Percentiles rank a stretch among this genome's conserved stretches.
phyloP scores from a whole-genome alignment of 768 basidiomycete genomes.

The Pleurotus tuber-regium region DNA sequence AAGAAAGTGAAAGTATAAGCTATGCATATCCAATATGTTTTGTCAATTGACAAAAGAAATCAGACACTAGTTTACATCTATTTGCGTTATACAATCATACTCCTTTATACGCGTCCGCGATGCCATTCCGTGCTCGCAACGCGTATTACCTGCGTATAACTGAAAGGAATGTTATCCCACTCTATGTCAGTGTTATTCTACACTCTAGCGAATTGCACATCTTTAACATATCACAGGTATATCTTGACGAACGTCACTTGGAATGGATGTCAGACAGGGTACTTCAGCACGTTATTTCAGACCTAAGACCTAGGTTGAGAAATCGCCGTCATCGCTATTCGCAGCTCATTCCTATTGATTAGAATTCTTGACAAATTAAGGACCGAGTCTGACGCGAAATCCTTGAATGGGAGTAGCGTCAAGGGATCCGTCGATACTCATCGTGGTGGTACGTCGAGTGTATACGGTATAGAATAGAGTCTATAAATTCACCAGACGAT shows the following conservation, averaged over 20 bases:
- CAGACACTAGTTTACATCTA: neutral
- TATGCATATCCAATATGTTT: too few species aligned
- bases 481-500: slow-evolving; percentile 45
- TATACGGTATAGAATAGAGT: neutral
- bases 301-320: slow-evolving; percentile 60
- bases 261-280: slow-evolving; percentile 88
- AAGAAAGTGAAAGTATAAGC: too few species aligned
- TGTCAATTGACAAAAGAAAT: neutral
- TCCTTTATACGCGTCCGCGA: slow-evolving; percentile 20
- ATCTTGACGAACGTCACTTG: slow-evolving; percentile 85
- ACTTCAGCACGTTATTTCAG: slow-evolving; percentile 77
- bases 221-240: slow-evolving; percentile 46
- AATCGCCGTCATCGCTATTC: too few species aligned
- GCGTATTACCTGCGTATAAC: slow-evolving; percentile 83
- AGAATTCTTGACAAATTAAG: slow-evolving; percentile 70
- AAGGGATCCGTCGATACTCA: slow-evolving; percentile 79
- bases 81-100: neutral
- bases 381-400: slow-evolving; percentile 48
- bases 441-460: slow-evolving; percentile 62
- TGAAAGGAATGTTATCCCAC: slow-evolving; percentile 65
- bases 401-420: slow-evolving; percentile 45
- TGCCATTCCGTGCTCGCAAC: slow-evolving; percentile 74
- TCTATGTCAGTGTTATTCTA: slow-evolving; percentile 53
- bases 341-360: neutral
- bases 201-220: neutral